Base-by-base conservation (phyloP, 768 basidiomycete species). In the Flagelloscypha sp. region DNA sequence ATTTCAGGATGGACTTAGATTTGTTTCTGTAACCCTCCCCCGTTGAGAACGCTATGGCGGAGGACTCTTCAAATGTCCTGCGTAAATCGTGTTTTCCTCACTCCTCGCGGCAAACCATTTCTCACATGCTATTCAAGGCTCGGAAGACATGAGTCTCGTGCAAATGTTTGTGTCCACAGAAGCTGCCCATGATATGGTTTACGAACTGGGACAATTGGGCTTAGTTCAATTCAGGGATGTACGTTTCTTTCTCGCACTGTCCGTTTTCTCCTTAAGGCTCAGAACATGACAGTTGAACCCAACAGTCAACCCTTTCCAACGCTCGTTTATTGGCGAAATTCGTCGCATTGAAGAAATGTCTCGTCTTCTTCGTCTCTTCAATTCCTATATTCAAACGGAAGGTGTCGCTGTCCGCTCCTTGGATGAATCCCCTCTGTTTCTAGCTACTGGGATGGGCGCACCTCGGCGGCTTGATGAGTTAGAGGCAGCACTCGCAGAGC, bases 141-240 rank as follows among this genome's bases (percentile, higher is more conserved):
- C 93, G 72, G 93, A 95, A 66, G 74, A 79, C 67, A 97, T 97
- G 93, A 94, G 90, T 70, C 68, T 93, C 63, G 85, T 94, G 44
- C 90, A 97, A 70, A 79, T 99, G 50, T 93, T 90, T 55, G 84
- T 97, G 48, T 94, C 94, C 28, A 84, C 86, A 24, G 95, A 99
- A 70, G 89, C 94, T 42, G 89, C 93, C 19, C 95, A 99, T 58
- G 90, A 97, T 54, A 88, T 94, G 30, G 88, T 97, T 42, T 79
- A 84, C 35, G 90, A 94, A 56, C 77, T 99, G 11, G 95, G 89
- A 47, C 89, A 95, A 59, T 76, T 97, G 28, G 90, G 93, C 30
- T 74, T 93, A 59, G 84, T 98, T 18, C 90, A 98, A 56, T 95
- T 98, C 63, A 94, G 92, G 65, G 95, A 99, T 62, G 90, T 93